Conservation (phyloP, 1,139 yeast species). For the Taphrina betulina region DNA sequence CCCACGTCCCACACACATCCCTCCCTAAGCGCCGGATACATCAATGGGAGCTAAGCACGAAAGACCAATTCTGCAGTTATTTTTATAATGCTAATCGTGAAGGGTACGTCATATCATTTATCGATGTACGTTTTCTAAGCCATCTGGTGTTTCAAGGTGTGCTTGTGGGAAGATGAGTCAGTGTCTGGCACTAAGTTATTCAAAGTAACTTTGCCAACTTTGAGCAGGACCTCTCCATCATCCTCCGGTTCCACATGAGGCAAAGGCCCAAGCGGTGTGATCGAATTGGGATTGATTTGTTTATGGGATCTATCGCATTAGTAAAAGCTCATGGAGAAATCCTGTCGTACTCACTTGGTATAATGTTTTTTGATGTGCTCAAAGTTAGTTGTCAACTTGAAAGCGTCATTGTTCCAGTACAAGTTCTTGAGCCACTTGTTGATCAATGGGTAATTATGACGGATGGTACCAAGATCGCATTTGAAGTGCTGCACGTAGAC, state of each 20-base stretch:
- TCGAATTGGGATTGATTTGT: slow-evolving; percentile 74
- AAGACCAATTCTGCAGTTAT: no score
- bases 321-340: not conserved
- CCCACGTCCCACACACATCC: no score
- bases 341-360: slow-evolving; percentile 48
- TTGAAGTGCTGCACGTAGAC: slow-evolving; percentile 94
- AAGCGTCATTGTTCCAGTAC: slow-evolving; percentile 80
- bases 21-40: no score
- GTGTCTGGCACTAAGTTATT: slow-evolving; percentile 17
- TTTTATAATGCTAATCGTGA: no score
- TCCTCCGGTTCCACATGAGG: slow-evolving; percentile 60
- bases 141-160: slow-evolving; percentile 27
- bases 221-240: slow-evolving; percentile 28
- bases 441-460: slow-evolving; percentile 73
- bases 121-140: not conserved
- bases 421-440: slow-evolving; percentile 78
- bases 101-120: not conserved
- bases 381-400: slow-evolving; percentile 76
- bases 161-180: slow-evolving; percentile 17
- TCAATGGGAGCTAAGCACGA: no score
- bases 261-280: slow-evolving; percentile 86
- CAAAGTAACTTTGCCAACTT: slow-evolving; percentile 27
- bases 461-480: slow-evolving; percentile 79
- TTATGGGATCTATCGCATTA: slow-evolving; percentile 57
- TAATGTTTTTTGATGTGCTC: slow-evolving; percentile 89